phyloP scores from a whole-genome alignment of 75 land plant genomes.

The Isoetes taiwanensis region DNA sequence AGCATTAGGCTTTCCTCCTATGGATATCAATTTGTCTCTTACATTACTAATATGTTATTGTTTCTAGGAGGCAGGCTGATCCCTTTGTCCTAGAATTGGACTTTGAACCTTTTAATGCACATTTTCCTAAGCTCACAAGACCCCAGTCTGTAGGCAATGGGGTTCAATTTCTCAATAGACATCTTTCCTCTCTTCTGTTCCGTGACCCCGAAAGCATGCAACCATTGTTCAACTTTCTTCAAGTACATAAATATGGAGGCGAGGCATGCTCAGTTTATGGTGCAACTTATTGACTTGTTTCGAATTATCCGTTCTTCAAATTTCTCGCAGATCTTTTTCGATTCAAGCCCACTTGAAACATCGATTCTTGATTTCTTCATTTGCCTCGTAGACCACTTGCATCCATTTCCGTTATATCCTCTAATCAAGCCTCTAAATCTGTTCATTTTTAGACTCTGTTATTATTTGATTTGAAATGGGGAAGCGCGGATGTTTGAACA shows the following conservation, averaged over 20 bases:
- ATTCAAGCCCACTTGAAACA: too few relatives aligned
- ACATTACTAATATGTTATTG: neutral
- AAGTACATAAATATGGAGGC: constrained; percentile 41
- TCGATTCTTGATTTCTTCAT: too few relatives aligned
- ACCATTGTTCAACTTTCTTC: constrained; percentile 52
- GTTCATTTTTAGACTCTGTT: too few relatives aligned
- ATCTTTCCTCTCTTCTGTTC: constrained; percentile 39
- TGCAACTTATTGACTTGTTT: too few relatives aligned
- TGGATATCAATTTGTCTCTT: neutral
- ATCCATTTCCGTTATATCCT: too few relatives aligned
- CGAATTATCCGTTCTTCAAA: too few relatives aligned
- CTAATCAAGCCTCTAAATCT: too few relatives aligned
- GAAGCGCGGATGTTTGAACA: too few relatives aligned
- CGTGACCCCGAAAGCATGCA: constrained; percentile 30
- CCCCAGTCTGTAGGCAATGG: constrained; percentile 83
- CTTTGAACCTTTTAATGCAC: constrained; percentile 56
- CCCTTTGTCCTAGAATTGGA: constrained; percentile 74
- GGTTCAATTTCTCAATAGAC: constrained; percentile 38
- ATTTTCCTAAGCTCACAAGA: constrained; percentile 43
- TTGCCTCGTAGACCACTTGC: too few relatives aligned
- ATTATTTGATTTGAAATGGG: too few relatives aligned
- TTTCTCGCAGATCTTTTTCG: too few relatives aligned
- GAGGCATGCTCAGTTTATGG: constrained; percentile 53
- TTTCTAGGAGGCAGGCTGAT: constrained; percentile 12
- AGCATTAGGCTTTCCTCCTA: neutral